These are phyloP conservation scores for Ciborinia camelliae DNA, from an alignment of 2,329 filamentous ascomycete species.

Conservation along the genomic window DNA sequence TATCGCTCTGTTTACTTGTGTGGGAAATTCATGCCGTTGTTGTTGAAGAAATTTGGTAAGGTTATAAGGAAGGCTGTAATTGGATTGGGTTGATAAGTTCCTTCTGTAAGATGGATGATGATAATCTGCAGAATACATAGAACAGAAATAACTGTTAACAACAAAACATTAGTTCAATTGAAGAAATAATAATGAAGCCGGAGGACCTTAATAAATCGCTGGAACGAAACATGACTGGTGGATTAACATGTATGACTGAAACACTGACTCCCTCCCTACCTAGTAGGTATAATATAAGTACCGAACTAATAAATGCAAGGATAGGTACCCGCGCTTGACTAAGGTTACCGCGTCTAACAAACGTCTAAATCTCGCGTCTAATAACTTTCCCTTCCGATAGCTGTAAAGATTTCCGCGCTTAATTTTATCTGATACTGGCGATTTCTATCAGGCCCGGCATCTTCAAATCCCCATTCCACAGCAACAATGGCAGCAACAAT, in stretches of 20 bases:
- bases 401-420: slow-evolving; percentile 4
- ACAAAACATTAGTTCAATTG: too few species aligned
- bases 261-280: too few species aligned
- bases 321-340: neutral
- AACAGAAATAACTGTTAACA: too few species aligned
- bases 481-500: slow-evolving; percentile 28
- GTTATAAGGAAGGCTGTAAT: too few species aligned
- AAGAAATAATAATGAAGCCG: too few species aligned
- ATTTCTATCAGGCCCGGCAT: slow-evolving; percentile 14
- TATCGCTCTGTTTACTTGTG: neutral
- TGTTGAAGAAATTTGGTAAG: neutral
- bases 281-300: too few species aligned
- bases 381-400: neutral
- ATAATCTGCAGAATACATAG: too few species aligned
- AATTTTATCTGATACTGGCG: slow-evolving; percentile 1
- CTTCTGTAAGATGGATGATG: too few species aligned
- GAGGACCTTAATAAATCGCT: too few species aligned
- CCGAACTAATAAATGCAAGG: too few species aligned
- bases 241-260: neutral
- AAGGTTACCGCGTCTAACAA: neutral
- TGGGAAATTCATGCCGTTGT: neutral
- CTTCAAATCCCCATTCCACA: slow-evolving; percentile 4
- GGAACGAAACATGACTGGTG: neutral
- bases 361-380: too few species aligned
- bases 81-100: too few species aligned